Evolutionary conservation across 768 basidiomycete genomes (phyloP).

Genomic region (Hygrocybe coccinea): DNA sequence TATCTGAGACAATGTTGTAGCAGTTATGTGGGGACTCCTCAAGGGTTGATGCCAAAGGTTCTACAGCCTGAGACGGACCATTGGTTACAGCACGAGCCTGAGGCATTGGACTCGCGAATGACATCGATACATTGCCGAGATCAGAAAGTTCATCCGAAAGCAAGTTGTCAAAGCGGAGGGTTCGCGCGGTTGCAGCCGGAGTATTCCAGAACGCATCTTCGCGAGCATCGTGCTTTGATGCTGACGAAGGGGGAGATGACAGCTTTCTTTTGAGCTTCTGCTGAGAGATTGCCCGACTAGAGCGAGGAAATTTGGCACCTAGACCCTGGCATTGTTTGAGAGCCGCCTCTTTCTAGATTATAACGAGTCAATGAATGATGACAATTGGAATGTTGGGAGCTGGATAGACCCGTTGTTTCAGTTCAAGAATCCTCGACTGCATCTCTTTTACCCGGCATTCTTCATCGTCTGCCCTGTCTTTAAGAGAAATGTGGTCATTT

Average conservation of each 20-base stretch:
- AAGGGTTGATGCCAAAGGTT: background rate
- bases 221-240: constrained; percentile 19
- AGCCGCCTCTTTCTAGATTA: constrained; percentile 24
- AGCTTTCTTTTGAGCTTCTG: constrained; percentile 10
- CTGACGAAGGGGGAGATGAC: constrained; percentile 17
- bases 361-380: background rate
- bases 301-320: background rate
- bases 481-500: constrained; percentile 28
- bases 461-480: constrained; percentile 38
- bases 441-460: constrained; percentile 38
- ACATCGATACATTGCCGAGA: constrained; percentile 46
- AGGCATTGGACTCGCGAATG: constrained; percentile 33
- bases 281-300: background rate
- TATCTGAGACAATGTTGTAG: background rate
- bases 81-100: constrained; percentile 5
- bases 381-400: background rate
- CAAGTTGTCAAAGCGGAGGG: constrained; percentile 59
- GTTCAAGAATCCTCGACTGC: constrained; percentile 34
- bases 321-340: background rate
- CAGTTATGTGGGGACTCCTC: background rate
- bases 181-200: constrained; percentile 49
- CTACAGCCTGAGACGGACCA: background rate
- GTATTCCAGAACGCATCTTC: constrained; percentile 61
- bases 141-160: constrained; percentile 61
- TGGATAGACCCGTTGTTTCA: constrained; percentile 37